Percentiles rank a stretch among this genome's conserved stretches.
These are phyloP conservation scores for Phytophthora vignae DNA, from an alignment of 352 stramenopile species.

Conservation along the genomic window DNA sequence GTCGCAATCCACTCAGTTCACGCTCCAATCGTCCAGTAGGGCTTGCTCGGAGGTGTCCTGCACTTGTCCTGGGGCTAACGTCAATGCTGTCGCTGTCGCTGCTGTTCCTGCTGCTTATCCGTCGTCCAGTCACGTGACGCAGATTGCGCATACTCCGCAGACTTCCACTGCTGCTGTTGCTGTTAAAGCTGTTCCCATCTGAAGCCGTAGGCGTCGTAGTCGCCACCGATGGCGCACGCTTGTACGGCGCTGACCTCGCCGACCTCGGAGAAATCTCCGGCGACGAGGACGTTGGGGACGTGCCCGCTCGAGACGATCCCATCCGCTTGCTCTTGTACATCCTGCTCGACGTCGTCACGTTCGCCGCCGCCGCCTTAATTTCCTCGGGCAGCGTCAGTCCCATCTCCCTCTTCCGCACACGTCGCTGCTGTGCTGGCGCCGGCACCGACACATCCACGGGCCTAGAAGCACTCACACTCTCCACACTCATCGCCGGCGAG, in stretches of 20 bases:
- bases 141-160: conserved; percentile 36
- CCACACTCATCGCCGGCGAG: conserved; percentile 1
- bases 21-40: conserved; percentile 56
- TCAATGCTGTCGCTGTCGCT: conserved; percentile 42
- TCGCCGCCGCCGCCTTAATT: conserved; percentile 28
- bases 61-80: conserved; percentile 20
- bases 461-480: background rate
- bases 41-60: conserved; percentile 12
- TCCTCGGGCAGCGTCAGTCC: conserved; percentile 42
- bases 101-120: conserved; percentile 34
- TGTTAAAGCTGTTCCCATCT: conserved; percentile 39
- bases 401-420: conserved; percentile 43
- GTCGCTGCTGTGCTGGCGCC: conserved; percentile 10
- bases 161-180: conserved; percentile 41
- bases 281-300: conserved; percentile 65
- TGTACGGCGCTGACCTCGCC: conserved; percentile 37
- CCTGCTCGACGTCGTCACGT: conserved; percentile 14
- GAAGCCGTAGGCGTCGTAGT: conserved; percentile 33
- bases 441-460: conserved; percentile 9
- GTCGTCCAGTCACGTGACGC: conserved; percentile 35
- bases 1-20: conserved; percentile 60
- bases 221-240: conserved; percentile 37
- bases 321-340: conserved; percentile 45
- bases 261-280: conserved; percentile 58
- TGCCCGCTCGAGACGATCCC: conserved; percentile 41